These are phyloP conservation scores for Isoetes taiwanensis DNA, from an alignment of 75 land plant species.

Conservation along the genomic window DNA sequence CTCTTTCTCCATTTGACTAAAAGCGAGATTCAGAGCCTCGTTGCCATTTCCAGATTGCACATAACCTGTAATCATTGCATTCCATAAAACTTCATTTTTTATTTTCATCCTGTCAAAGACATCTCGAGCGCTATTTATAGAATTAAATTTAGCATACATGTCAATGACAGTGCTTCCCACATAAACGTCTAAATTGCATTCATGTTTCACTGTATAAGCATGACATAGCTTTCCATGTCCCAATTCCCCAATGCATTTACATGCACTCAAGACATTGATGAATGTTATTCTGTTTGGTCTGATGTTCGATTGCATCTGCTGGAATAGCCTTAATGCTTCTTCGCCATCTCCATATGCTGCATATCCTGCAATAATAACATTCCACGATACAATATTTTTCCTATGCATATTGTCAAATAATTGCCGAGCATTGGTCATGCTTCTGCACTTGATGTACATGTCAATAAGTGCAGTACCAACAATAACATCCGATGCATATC, in stretches of 20 bases:
- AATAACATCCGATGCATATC: neutral
- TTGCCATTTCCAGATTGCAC: constrained; percentile 3
- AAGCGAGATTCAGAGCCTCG: constrained; percentile 10
- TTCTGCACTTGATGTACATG: constrained; percentile 23
- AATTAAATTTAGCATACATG: constrained; percentile 27
- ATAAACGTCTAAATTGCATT: no score
- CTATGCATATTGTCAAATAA: constrained; percentile 14
- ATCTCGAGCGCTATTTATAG: constrained; percentile 19
- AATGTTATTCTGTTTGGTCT: constrained; percentile 1
- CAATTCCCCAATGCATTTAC: no score
- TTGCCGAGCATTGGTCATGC: constrained; percentile 6
- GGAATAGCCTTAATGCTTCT: neutral
- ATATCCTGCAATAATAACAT: constrained; percentile 18
- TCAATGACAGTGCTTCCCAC: constrained; percentile 33
- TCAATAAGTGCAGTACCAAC: constrained; percentile 15
- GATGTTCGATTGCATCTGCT: constrained; percentile 1
- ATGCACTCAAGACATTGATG: neutral
- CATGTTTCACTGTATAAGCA: no score
- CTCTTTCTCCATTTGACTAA: constrained; percentile 1
- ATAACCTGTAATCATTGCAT: constrained; percentile 21
- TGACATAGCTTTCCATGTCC: no score
- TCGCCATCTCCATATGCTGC: constrained; percentile 8
- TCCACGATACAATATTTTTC: constrained; percentile 20
- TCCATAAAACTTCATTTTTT: constrained; percentile 20
- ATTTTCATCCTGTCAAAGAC: constrained; percentile 24